Percentiles rank a stretch among this genome's conserved stretches.
These are phyloP conservation scores for Goffeauzyma gilvescens DNA, from an alignment of 768 basidiomycete genomes.

Conservation along the genomic window DNA sequence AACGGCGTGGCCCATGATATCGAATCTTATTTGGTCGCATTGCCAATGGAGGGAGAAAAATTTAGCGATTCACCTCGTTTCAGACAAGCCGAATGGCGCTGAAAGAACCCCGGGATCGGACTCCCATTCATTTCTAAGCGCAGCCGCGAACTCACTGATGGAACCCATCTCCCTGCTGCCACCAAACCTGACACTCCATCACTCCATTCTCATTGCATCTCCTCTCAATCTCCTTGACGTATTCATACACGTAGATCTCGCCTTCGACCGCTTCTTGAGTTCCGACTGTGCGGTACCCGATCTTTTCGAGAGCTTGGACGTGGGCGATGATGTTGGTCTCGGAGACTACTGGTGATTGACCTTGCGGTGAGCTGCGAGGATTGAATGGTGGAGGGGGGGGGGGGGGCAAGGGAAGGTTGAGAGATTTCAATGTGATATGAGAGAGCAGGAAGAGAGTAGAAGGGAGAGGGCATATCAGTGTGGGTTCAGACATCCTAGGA, in stretches of 20 bases:
- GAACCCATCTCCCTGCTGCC: slow-evolving; percentile 68
- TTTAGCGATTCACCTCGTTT: not conserved
- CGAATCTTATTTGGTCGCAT: slow-evolving; percentile 51
- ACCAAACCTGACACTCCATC: slow-evolving; percentile 79
- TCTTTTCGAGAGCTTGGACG: slow-evolving; percentile 43
- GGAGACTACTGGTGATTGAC: slow-evolving; percentile 8
- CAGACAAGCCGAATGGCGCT: slow-evolving; percentile 2
- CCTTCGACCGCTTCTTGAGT: slow-evolving; percentile 70
- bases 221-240: slow-evolving; percentile 42
- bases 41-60: not conserved
- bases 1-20: slow-evolving; percentile 62
- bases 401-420: not conserved
- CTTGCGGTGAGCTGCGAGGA: not conserved
- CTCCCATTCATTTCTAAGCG: not conserved
- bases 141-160: slow-evolving; percentile 48
- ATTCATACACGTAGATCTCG: slow-evolving; percentile 59
- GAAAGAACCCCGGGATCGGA: not conserved
- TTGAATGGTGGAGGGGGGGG: not conserved
- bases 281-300: slow-evolving; percentile 80
- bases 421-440: too few species aligned
- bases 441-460: too few species aligned
- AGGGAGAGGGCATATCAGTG: not conserved
- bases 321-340: slow-evolving; percentile 19
- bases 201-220: slow-evolving; percentile 49
- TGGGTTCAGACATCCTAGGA: not conserved